A percentile compares a stretch with the other conserved stretches of the same genome.
Evolutionary conservation across 352 stramenopile genomes (phyloP).

Genomic region (Salisapilia sapeloensis): DNA sequence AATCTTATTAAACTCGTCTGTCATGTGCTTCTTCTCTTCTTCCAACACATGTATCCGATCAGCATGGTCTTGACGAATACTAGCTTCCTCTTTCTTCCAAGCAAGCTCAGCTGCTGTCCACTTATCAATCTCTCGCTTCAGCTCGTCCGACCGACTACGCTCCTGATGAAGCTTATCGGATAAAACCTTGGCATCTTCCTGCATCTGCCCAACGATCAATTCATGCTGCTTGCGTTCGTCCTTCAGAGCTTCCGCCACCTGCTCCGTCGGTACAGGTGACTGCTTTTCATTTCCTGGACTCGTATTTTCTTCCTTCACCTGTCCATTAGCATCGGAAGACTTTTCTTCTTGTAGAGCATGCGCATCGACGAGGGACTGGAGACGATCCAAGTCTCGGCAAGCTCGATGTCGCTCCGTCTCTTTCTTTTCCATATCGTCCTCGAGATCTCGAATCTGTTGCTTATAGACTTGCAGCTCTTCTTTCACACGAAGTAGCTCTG

Average conservation of each 20-base stretch:
- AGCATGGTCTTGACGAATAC: conserved; percentile 28
- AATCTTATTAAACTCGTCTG: conserved; percentile 35
- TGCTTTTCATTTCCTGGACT: conserved; percentile 1
- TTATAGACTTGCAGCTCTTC: conserved; percentile 35
- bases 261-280: conserved; percentile 4
- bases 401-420: conserved; percentile 61
- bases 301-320: conserved; percentile 1
- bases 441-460: conserved; percentile 29
- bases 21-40: conserved; percentile 32
- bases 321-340: background rate
- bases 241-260: conserved; percentile 6
- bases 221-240: conserved; percentile 13
- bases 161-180: conserved; percentile 30
- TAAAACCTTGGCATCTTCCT: conserved; percentile 16
- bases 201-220: conserved; percentile 14
- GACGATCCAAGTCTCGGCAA: conserved; percentile 56
- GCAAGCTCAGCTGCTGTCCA: conserved; percentile 31
- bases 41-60: conserved; percentile 37
- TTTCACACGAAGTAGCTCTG: conserved; percentile 22
- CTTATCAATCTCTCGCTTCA: conserved; percentile 43
- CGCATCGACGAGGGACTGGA: conserved; percentile 36
- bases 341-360: background rate
- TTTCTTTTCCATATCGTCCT: conserved; percentile 52
- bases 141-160: conserved; percentile 13
- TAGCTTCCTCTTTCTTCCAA: conserved; percentile 38